Base-by-base conservation (phyloP, 768 basidiomycete genomes). In the Pleurotus ostreatus region DNA sequence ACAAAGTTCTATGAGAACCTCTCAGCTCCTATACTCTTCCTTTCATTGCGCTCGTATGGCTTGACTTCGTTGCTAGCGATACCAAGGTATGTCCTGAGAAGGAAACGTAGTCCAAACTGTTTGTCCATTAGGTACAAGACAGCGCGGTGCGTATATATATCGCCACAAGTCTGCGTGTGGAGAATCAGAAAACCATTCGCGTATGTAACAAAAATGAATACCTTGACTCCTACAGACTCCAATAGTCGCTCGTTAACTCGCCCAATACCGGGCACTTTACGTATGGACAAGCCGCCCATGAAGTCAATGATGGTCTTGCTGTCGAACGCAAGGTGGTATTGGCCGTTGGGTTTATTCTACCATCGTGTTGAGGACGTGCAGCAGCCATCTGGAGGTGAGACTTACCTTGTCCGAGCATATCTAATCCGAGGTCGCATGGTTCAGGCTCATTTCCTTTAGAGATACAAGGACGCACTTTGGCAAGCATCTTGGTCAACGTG, bases 341-440 rank as follows among this genome's bases (percentile, higher is more conserved):
- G 94, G 11, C 94, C 94, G 64, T 96, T 92, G 2, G 94, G 95
- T 71, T 98, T 98, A 69, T 98, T 96, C 86, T 91, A 60, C 1
- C 55, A 16, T 38, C 26, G 54, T 20, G 43, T 20, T 40, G 9
- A 39, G 39, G 38, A 34, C 6, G 49, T 58, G 55, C 26, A 25
- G n/a, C 16, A 34, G 30, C 15, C 59, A 6, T 55, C 60, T 47
- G 57, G 5, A 8, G 15, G 41, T 18, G 54, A 13, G 49, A 22
- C 60, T 61, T 15, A 88, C 89, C 76, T 88, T 93, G 70, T 98
- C 94, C 25, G 94, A 96, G 67, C 92, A 94, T 34, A 96, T 95
- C 90, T 94, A 46, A n/a, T 57, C 41, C 23, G 25, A 34, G 30
- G 23, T 5, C 8, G 46, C 30, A 38, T 38, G 20, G 2, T 43